Percentiles rank a stretch among this genome's conserved stretches.
phyloP scores from a whole-genome alignment of 495 filamentous ascomycete species.

The Zalerion maritima region DNA sequence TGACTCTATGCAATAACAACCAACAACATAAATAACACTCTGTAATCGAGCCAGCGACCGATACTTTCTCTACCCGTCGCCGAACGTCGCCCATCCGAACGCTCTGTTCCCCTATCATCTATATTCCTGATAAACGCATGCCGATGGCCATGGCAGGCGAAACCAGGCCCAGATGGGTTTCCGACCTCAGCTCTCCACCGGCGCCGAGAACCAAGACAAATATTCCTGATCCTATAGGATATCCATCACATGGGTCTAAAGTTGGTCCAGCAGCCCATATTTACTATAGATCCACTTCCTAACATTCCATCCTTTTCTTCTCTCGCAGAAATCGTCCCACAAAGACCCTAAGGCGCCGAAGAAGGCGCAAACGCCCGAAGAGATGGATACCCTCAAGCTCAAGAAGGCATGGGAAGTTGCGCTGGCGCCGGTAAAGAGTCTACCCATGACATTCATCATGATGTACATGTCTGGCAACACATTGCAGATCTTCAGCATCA shows the following conservation, averaged over 20 bases:
- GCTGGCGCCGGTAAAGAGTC: slow-evolving; percentile 79
- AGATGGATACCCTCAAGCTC: slow-evolving; percentile 87
- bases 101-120: not conserved
- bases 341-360: slow-evolving; percentile 30
- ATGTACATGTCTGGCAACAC: slow-evolving; percentile 99
- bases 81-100: not conserved
- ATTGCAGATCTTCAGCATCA: slow-evolving; percentile 97
- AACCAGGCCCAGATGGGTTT: slow-evolving; percentile 58
- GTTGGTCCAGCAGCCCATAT: slow-evolving; percentile 17
- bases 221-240: slow-evolving; percentile 83
- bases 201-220: slow-evolving; percentile 39
- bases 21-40: too few relatives aligned
- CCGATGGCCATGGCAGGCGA: slow-evolving; percentile 1
- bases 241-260: slow-evolving; percentile 45
- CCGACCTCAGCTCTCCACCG: slow-evolving; percentile 56
- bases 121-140: not conserved
- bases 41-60: too few relatives aligned
- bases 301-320: slow-evolving; percentile 5
- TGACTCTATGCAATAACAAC: too few relatives aligned
- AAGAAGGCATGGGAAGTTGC: slow-evolving; percentile 99
- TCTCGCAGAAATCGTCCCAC: slow-evolving; percentile 23
- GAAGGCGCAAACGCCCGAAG: slow-evolving; percentile 50
- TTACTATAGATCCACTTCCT: not conserved
- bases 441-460: slow-evolving; percentile 98
- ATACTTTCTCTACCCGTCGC: too few relatives aligned